These are phyloP conservation scores for Wolfiporia cocos DNA, from an alignment of 1,284 basidiomycete genomes.

Conservation along the genomic window DNA sequence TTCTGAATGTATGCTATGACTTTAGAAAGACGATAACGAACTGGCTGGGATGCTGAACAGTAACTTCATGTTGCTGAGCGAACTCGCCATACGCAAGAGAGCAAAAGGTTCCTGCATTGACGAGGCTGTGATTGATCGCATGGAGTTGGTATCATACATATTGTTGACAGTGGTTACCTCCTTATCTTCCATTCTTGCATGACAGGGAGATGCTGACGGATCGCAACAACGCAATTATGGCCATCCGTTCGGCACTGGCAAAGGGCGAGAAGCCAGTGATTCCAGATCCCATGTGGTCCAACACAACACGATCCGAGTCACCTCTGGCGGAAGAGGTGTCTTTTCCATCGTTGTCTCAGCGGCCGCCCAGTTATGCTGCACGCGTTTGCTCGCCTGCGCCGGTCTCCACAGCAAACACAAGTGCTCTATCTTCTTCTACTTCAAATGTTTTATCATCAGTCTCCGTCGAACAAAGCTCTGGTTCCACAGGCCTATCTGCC, in stretches of 20 bases:
- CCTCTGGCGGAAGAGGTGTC: too few species aligned
- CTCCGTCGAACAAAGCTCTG: too few species aligned
- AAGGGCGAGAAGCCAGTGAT: conserved; percentile 1
- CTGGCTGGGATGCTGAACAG: conserved; percentile 4
- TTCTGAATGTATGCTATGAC: not conserved
- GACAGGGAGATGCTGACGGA: conserved; percentile 11
- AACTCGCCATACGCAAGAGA: not conserved
- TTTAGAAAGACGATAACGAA: conserved; percentile 15
- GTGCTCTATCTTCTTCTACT: too few species aligned
- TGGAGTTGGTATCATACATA: not conserved
- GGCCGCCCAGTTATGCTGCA: too few species aligned
- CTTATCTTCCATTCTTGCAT: not conserved
- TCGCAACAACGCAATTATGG: conserved; percentile 8
- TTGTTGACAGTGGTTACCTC: not conserved
- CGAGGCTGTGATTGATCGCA: not conserved
- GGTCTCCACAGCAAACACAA: too few species aligned
- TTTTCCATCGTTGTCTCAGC: too few species aligned
- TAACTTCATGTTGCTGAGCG: conserved; percentile 1
- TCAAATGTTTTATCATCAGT: too few species aligned
- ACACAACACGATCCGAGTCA: not conserved
- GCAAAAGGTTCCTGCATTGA: conserved; percentile 1
- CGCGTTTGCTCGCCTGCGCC: too few species aligned
- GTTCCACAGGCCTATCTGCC: too few species aligned
- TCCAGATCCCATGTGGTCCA: conserved; percentile 7
- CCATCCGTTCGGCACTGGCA: conserved; percentile 4